Evolutionary conservation across 805 yeast species (phyloP), one percentile per base, ranked within the genome.

Genomic region (Lachancea cidri): DNA sequence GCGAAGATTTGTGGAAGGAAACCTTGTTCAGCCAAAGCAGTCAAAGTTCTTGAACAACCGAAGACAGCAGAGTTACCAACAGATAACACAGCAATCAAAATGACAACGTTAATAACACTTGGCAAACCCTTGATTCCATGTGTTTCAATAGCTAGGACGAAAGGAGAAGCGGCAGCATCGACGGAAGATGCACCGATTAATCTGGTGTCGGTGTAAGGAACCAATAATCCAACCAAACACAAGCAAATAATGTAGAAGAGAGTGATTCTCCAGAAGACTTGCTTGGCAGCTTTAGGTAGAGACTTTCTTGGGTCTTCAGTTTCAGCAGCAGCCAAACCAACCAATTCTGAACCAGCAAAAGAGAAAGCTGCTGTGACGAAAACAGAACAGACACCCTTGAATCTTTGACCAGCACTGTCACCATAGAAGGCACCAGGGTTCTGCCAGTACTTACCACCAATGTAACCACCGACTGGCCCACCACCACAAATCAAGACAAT

Each of bases 31-130:
- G 82, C 77, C 49, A 82, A 64, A 4, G 85, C 73, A 17, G 75
- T 72, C 48, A 82, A 59, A 15, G 83, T 75, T 65, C 89, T 76
- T 4, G 86, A 79, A 46, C 79, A 71, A 3, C 79, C 84, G 50
- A 74, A 83, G 6, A 83, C 81, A 13, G 83, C 72, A 3, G 86
- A 74, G 54, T 83, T 81, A 43, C 83, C 86, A 35, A 81, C 88
- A 5, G 87, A 80, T 37, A 81, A 57, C 17, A 79, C 81, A 3
- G 88, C 75, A 39, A 81, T 65, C 52, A 82, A 65, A 44, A 82
- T 79, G 38, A 82, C 82, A 4, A 76, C 84, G 53, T 83, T 83
- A 64, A 83, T 70, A 27, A 82, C 74, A 29, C 76, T 70, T 19
- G 86, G 85, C 35, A 80, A 62, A 33, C 81, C 87, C 27, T 60